Evolutionary conservation across 768 basidiomycete species (phyloP), one percentile per base, ranked within the genome.

Genomic region (Tulasnella sp.): DNA sequence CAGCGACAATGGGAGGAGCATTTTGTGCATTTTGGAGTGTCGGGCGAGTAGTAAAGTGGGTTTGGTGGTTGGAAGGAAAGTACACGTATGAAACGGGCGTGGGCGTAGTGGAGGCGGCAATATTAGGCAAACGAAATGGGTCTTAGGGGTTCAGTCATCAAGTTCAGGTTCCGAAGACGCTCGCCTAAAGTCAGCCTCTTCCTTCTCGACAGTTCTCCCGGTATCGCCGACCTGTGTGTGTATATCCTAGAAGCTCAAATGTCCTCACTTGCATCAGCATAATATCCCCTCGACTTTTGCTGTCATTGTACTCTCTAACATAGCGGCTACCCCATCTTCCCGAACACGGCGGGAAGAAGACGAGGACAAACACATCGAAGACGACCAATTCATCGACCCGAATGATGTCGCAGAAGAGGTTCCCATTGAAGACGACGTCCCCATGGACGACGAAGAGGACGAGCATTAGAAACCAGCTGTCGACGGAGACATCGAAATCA

Each of bases 361-460:
- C 72, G 84, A 83, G 52, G 80, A 80, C 35, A 73, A 79, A 29
- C 74, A 74, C 22, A 29, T 59, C 32, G 52, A 59, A 59, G 29
- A 59, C 26, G 52, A 59, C 22, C 52, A 59, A 71, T 76, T 64
- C 79, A 88, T 93, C 78, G 81, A 83, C 63, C 81, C 84, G 34
- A 87, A 87, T 63, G 91, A 92, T 72, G 84, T 91, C 62, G 82
- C 86, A 22, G 82, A 81, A 59, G 91, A 90, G 19, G 89, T 89
- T 42, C 37, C 62, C 16, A 34, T 39, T 68, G 88, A 90, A 40
- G 89, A 83, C 8, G 88, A 91, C 73, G 80, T 81, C 6, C 87
- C 85, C 9, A 93, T 92, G 88, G 90, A 85, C 12, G 78, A 80
- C 22, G 77, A 74, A 1, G 77, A 79, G 26, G 76, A 76, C 41